Evolutionary conservation across 139 green algal genomes (phyloP).

Genomic region (Yamagishiella unicocca): DNA sequence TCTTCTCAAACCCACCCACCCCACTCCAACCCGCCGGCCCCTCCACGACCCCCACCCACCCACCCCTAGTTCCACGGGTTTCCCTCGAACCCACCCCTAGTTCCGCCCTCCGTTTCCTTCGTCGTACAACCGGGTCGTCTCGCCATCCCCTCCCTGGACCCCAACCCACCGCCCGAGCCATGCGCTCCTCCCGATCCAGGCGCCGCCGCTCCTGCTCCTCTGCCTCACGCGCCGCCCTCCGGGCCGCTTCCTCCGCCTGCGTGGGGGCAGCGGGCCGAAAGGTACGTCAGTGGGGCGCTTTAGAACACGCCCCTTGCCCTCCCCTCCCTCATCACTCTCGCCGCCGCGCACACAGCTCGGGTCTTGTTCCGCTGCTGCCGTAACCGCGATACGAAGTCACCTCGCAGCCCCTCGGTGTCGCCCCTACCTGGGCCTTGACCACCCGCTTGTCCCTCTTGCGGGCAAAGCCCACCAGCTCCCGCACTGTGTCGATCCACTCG

Average conservation of each 20-base stretch:
- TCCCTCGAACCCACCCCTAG: neutral
- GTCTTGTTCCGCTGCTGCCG: no score
- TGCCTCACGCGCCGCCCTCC: slow-evolving; percentile 49
- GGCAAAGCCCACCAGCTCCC: slow-evolving; percentile 91
- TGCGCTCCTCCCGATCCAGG: slow-evolving; percentile 63
- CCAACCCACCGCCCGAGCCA: slow-evolving; percentile 50
- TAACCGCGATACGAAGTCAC: no score
- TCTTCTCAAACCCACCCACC: neutral
- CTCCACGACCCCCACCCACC: neutral
- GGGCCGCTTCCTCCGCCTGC: slow-evolving; percentile 66
- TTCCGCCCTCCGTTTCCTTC: no score
- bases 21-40: neutral
- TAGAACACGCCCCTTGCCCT: no score
- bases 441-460: slow-evolving; percentile 91
- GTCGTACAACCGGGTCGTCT: no score
- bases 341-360: no score
- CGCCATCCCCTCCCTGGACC: neutral
- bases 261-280: neutral
- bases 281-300: no score
- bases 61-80: neutral
- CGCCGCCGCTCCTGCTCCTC: slow-evolving; percentile 57
- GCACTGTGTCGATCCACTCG: slow-evolving; percentile 89
- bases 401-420: no score
- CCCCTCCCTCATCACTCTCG: no score
- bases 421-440: slow-evolving; percentile 61